Evolutionary conservation across 352 stramenopile genomes (phyloP).

Genomic region (Blastocystis sp.): DNA sequence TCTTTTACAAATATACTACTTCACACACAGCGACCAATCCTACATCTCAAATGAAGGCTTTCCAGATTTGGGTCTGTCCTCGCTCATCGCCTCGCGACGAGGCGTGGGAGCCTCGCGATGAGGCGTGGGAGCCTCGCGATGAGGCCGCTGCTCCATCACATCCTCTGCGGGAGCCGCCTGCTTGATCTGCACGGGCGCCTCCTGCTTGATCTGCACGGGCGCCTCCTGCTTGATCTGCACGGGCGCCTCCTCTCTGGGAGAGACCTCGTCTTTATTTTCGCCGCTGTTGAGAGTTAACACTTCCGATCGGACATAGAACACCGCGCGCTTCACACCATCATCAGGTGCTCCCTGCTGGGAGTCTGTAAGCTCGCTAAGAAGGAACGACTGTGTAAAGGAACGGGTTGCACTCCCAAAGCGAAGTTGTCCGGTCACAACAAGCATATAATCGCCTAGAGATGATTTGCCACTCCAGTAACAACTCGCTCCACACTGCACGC

Average conservation of each 20-base stretch:
- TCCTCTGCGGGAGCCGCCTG: not conserved
- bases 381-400: not conserved
- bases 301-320: constrained; percentile 18
- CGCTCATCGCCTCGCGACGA: not conserved
- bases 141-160: not conserved
- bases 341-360: too few relatives aligned
- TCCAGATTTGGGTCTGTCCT: not conserved
- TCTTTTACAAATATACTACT: constrained; percentile 23
- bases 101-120: not conserved
- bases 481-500: not conserved
- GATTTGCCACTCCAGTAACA: not conserved
- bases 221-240: not conserved
- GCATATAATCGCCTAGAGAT: not conserved
- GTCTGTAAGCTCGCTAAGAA: not conserved
- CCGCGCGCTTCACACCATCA: not conserved
- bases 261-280: not conserved
- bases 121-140: not conserved
- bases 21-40: not conserved
- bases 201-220: not conserved
- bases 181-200: not conserved
- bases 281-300: not conserved
- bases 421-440: not conserved
- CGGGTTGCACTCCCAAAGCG: not conserved
- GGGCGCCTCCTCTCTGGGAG: not conserved
- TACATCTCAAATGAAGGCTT: not conserved